Conservation (phyloP, 2,329 filamentous ascomycete genomes). For the Huntiella savannae region DNA sequence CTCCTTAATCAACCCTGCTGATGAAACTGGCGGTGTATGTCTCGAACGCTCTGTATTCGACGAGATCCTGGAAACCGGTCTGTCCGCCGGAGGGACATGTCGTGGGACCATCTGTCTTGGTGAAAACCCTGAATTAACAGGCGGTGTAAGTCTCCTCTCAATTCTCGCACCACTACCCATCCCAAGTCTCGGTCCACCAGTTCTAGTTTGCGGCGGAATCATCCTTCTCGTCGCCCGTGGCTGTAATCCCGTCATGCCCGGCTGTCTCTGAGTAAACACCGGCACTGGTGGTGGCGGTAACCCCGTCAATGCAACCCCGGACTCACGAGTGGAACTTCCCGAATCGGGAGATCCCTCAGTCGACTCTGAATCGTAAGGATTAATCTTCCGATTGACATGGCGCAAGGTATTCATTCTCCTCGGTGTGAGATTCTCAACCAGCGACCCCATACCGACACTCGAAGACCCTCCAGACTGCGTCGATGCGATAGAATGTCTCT, state of each 20-base stretch:
- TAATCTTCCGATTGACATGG: constrained; percentile 37
- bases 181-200: too few species aligned
- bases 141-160: too few species aligned
- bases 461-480: constrained; percentile 3
- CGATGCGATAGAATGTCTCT: constrained; percentile 5
- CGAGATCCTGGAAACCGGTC: neutral
- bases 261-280: too few species aligned
- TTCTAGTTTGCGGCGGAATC: too few species aligned
- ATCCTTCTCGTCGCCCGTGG: too few species aligned
- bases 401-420: constrained; percentile 36
- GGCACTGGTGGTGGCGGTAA: too few species aligned
- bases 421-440: constrained; percentile 16
- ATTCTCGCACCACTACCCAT: too few species aligned
- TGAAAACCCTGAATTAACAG: too few species aligned
- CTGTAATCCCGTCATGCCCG: too few species aligned
- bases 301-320: constrained; percentile 16
- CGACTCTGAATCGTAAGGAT: constrained; percentile 25
- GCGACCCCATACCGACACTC: neutral
- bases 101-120: too few species aligned
- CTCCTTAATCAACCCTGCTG: neutral
- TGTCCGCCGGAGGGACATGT: too few species aligned
- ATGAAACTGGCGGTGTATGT: neutral
- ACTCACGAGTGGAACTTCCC: constrained; percentile 24
- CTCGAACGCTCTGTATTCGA: neutral
- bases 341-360: constrained; percentile 21